These are phyloP conservation scores for Datisca glomerata DNA, from an alignment of 306 rosid species.

Conservation along the genomic window DNA sequence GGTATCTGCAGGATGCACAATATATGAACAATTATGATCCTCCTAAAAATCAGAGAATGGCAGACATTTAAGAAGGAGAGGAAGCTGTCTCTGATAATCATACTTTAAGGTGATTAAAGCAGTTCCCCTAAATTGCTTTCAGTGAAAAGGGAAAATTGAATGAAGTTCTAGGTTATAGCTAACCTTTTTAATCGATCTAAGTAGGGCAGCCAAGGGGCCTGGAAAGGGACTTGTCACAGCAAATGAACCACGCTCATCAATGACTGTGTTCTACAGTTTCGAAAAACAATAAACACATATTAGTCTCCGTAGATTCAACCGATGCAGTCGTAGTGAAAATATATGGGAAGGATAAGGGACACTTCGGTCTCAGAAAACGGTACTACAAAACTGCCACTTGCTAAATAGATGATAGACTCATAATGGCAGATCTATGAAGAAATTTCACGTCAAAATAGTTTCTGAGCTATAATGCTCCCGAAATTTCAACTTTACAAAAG, in stretches of 20 bases:
- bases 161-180: conserved; percentile 1
- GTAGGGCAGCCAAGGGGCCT: conserved; percentile 45
- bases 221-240: conserved; percentile 76
- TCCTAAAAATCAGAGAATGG: neutral
- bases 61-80: neutral
- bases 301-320: too few species aligned
- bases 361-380: too few species aligned
- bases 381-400: too few species aligned
- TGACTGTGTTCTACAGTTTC: conserved; percentile 60
- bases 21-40: conserved; percentile 14
- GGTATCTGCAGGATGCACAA: conserved; percentile 53
- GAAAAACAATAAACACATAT: conserved; percentile 5
- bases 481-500: too few species aligned
- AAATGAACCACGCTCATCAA: conserved; percentile 90
- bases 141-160: conserved; percentile 7
- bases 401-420: too few species aligned
- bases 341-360: too few species aligned
- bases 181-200: conserved; percentile 57
- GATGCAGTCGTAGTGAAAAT: too few species aligned
- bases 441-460: too few species aligned
- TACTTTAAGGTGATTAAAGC: conserved; percentile 1
- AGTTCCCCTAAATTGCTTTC: conserved; percentile 3
- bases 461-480: too few species aligned
- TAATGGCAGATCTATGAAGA: too few species aligned
- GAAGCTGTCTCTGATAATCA: neutral